Conservation (phyloP, 352 stramenopile species). For the Stramenopiles sp. region DNA sequence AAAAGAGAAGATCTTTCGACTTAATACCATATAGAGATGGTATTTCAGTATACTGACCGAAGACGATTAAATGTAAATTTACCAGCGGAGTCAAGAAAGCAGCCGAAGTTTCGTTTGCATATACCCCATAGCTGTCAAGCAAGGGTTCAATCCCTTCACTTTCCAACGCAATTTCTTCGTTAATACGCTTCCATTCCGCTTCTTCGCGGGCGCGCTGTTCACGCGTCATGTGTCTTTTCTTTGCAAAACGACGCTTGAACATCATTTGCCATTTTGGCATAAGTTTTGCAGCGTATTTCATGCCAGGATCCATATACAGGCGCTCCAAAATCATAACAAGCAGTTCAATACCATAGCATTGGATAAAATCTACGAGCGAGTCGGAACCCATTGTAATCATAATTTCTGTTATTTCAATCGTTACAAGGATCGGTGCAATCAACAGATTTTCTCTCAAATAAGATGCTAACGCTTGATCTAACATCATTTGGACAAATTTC, state of each 20-base stretch:
- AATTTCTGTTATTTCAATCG: slow-evolving; percentile 64
- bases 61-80: slow-evolving; percentile 55
- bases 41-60: too few relatives aligned
- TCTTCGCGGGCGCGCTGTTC: slow-evolving; percentile 77
- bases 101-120: slow-evolving; percentile 64
- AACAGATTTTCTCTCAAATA: slow-evolving; percentile 69
- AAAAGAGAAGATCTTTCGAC: slow-evolving; percentile 78
- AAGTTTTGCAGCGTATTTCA: slow-evolving; percentile 47
- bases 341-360: slow-evolving; percentile 79
- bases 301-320: slow-evolving; percentile 70
- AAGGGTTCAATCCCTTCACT: slow-evolving; percentile 76
- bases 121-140: slow-evolving; percentile 62
- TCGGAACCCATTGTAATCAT: slow-evolving; percentile 79
- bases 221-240: slow-evolving; percentile 42
- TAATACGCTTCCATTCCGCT: slow-evolving; percentile 65
- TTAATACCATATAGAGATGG: slow-evolving; percentile 69
- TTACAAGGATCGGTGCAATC: slow-evolving; percentile 59
- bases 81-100: slow-evolving; percentile 59
- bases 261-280: slow-evolving; percentile 74
- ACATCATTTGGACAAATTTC: slow-evolving; percentile 52
- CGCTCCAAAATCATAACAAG: slow-evolving; percentile 69
- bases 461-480: slow-evolving; percentile 59
- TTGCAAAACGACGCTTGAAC: slow-evolving; percentile 44
- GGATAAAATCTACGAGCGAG: slow-evolving; percentile 83
- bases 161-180: slow-evolving; percentile 77